Conservation (phyloP, 148 eudicot species). For the Nepenthes mirabilis region DNA sequence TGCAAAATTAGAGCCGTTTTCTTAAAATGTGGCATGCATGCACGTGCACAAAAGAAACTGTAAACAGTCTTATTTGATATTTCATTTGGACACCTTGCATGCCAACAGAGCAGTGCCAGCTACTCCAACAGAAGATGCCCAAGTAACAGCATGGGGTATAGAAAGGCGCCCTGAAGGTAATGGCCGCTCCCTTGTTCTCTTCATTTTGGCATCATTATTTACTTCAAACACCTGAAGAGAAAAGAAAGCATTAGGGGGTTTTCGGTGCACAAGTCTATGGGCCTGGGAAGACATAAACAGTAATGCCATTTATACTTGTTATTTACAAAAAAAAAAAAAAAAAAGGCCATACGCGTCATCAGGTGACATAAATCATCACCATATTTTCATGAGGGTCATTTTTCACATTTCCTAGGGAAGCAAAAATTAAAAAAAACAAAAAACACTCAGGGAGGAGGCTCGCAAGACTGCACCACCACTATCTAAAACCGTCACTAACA, state of each 20-base stretch:
- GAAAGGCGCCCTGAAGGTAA: slow-evolving; percentile 80
- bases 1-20: slow-evolving; percentile 28
- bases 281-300: no score
- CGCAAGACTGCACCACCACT: no score
- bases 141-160: slow-evolving; percentile 61
- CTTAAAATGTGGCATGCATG: neutral
- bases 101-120: slow-evolving; percentile 84
- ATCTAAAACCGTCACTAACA: no score
- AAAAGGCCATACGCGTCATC: no score
- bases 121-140: slow-evolving; percentile 76
- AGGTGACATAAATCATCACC: no score
- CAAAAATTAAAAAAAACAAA: no score
- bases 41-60: slow-evolving; percentile 1
- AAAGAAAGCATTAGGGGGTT: neutral
- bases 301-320: no score
- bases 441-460: no score
- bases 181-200: slow-evolving; percentile 81
- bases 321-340: no score
- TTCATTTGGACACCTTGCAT: slow-evolving; percentile 43
- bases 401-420: no score
- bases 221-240: slow-evolving; percentile 65
- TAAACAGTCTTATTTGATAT: neutral
- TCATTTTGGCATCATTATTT: slow-evolving; percentile 79
- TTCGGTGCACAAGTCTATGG: neutral
- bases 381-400: no score